A percentile compares a stretch with the other conserved stretches of the same genome.
Evolutionary conservation across 2,329 filamentous ascomycete genomes (phyloP).

Genomic region (Orbilia javanica): DNA sequence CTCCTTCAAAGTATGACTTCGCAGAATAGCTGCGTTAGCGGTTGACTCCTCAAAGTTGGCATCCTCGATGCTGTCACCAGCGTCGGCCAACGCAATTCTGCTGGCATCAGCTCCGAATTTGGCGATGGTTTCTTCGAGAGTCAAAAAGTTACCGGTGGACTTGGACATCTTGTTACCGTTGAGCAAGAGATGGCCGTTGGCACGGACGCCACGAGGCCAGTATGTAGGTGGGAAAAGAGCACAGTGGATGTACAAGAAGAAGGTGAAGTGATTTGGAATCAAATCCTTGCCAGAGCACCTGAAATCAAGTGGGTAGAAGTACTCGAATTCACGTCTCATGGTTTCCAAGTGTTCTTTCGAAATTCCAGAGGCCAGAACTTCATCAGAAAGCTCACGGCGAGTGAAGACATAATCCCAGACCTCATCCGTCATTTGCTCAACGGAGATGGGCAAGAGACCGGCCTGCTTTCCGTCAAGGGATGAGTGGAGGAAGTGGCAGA

Average conservation of each 20-base stretch:
- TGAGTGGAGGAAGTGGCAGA: conserved; percentile 77
- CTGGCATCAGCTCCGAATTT: conserved; percentile 97
- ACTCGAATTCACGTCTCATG: conserved; percentile 92
- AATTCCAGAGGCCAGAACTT: conserved; percentile 78
- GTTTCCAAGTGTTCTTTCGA: conserved; percentile 78
- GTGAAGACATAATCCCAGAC: conserved; percentile 97
- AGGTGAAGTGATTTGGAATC: conserved; percentile 93
- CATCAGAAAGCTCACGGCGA: conserved; percentile 77
- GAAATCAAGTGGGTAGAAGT: conserved; percentile 95
- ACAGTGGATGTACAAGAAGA: conserved; percentile 93
- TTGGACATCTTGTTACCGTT: conserved; percentile 99
- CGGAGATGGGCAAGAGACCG: conserved; percentile 76
- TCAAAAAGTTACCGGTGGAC: conserved; percentile 97
- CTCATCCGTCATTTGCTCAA: conserved; percentile 92
- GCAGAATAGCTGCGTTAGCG: conserved; percentile 89
- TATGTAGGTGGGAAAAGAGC: conserved; percentile 89
- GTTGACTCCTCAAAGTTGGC: conserved; percentile 98
- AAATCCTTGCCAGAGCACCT: conserved; percentile 91
- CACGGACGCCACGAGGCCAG: conserved; percentile 87
- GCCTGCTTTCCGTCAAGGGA: conserved; percentile 85
- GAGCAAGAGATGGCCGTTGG: conserved; percentile 91
- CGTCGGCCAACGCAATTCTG: conserved; percentile 90
- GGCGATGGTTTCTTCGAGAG: conserved; percentile 82
- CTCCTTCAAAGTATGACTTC: conserved; percentile 82
- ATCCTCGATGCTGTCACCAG: conserved; percentile 92